phyloP scores from a whole-genome alignment of 495 filamentous ascomycete species.

The Tuber indicum region DNA sequence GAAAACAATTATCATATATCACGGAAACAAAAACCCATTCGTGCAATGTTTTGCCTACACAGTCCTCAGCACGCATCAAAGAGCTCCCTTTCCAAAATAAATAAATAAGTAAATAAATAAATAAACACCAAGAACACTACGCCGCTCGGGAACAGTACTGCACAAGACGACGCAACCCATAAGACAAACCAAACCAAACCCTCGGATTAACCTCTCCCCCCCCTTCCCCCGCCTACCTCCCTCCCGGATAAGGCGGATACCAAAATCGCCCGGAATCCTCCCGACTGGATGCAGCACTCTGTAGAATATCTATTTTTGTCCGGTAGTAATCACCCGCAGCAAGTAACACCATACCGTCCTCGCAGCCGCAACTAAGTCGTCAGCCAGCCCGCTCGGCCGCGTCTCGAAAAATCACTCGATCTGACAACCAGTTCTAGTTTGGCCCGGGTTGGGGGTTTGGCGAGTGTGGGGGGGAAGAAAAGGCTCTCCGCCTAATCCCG shows the following conservation, averaged over 20 bases:
- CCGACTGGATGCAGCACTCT: background rate
- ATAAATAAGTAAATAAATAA: background rate
- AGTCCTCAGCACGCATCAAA: background rate
- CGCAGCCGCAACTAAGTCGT: background rate
- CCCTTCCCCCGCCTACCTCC: background rate
- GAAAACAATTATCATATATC: background rate
- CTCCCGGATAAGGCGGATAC: background rate
- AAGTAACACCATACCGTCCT: background rate
- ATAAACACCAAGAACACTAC: background rate
- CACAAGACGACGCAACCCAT: background rate
- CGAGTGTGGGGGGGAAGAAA: background rate
- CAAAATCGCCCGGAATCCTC: background rate
- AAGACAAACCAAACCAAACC: background rate
- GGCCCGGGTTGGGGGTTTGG: background rate
- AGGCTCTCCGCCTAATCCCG: background rate
- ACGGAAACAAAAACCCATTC: background rate
- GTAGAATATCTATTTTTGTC: background rate
- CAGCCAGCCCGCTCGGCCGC: conserved; percentile 1
- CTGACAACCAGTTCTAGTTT: background rate
- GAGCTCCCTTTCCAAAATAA: background rate
- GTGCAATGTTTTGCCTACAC: background rate
- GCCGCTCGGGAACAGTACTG: background rate
- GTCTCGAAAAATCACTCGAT: conserved; percentile 1
- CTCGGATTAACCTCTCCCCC: background rate
- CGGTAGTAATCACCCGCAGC: background rate